Evolutionary conservation across 1,284 basidiomycete genomes (phyloP), one percentile per base, ranked within the genome.

Genomic region (Leccinum laetum): DNA sequence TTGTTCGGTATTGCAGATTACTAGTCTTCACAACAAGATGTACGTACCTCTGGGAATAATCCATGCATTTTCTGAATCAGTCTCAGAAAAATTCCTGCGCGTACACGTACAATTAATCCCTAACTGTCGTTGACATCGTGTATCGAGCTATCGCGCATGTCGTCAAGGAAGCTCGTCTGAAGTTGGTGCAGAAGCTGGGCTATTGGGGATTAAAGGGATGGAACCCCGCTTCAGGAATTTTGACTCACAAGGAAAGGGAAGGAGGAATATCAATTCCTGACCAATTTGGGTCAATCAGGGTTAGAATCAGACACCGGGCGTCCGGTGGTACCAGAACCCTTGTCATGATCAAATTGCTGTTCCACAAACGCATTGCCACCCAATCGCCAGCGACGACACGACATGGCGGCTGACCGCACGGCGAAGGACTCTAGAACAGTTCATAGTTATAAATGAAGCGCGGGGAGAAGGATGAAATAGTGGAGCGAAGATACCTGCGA

Each of bases 271-370:
- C 14, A 21, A 26, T 21, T 61, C 21, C 18, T 65, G 11, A 60
- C 55, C 6, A 10, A 16, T 58, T 56, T 61, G 39, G 55, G 69
- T 21, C 60, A 68, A 65, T 70, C 57, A 61, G 65, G 58, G 52
- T 53, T 53, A 53, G 41, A 37, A 53, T 32, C 58, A 6, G 35
- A 52, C 32, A 4, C 39, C 55, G 46, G 60, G 24, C 24, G 26
- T 44, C 49, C 37, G 49, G 24, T 16, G 52, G 24, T 53, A 18
- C 52, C 29, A 32, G 49, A 57, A 68, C 18, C 18, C 5, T 32
- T 53, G 61, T 37, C 49, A 59, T 58, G 60, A 58, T 49, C 57
- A 57, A 59, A 18, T 21, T 26, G 18, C n/a, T 49, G 53, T 58
- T 67, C 67, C 68, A 61, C 58, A 61, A n/a, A 44, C 56, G 29